phyloP scores from a whole-genome alignment of 2,329 filamentous ascomycete genomes.

The Fusarium metavorans region DNA sequence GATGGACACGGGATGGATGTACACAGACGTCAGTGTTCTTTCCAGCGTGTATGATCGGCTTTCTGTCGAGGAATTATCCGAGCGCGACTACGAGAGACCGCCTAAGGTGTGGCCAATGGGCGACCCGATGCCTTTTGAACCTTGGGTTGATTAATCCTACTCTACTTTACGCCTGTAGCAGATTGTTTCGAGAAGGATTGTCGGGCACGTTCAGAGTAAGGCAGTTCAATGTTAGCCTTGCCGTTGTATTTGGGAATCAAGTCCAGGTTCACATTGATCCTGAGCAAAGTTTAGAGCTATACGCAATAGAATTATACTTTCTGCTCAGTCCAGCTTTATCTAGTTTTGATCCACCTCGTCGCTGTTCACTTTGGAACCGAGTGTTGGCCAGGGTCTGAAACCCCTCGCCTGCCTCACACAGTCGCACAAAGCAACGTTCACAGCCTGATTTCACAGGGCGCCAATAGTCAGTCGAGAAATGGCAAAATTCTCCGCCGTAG shows the following conservation, averaged over 20 bases:
- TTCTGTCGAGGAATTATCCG: neutral
- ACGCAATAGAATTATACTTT: no score
- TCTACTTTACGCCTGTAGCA: neutral
- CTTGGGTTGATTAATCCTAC: neutral
- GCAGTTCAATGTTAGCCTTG: no score
- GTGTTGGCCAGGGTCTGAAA: neutral
- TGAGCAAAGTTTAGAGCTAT: no score
- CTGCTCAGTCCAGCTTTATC: no score
- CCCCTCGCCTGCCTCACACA: neutral
- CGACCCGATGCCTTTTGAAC: neutral
- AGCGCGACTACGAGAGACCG: neutral
- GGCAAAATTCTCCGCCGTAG: neutral
- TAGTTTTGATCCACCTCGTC: no score
- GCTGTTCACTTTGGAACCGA: neutral
- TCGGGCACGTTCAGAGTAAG: no score
- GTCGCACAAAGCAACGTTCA: neutral
- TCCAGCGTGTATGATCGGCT: neutral
- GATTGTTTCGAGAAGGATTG: neutral
- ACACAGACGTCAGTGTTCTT: neutral
- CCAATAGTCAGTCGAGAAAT: neutral
- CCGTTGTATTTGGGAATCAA: no score
- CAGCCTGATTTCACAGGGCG: neutral
- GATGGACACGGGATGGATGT: slow-evolving; percentile 19
- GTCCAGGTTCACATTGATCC: no score
- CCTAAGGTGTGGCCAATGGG: neutral